Evolutionary conservation across 441 rosid genomes (phyloP), one percentile per base, ranked within the genome.

Genomic region (Biscutella laevigata): DNA sequence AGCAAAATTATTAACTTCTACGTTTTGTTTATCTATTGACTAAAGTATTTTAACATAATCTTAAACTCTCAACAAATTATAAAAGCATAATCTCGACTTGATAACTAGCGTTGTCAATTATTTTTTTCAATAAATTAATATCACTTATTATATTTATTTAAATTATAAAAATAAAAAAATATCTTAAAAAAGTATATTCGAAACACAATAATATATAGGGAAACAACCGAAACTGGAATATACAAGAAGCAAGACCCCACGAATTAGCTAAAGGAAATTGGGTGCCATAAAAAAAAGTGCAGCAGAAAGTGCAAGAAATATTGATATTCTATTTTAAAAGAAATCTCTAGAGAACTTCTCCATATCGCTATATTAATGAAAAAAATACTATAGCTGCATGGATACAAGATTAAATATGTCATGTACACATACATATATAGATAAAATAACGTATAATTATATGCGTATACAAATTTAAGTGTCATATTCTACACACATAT

Each of bases 301-400:
- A 62, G 67, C 66, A 34, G 40, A 53, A 35, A 53, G 54, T 62
- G 61, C 37, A 44, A 22, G 13, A 28, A 15, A 53, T 37, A 62
- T 45, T 29, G 9, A 45, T 62, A 62, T 16, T 45, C n/a, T n/a
- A n/a, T n/a, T n/a, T n/a, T n/a, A n/a, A n/a, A n/a, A n/a, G n/a
- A n/a, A n/a, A n/a, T n/a, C n/a, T n/a, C n/a, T n/a, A n/a, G n/a
- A n/a, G n/a, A 28, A 9, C 10, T 53, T 5, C 17, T 12, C 20
- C 30, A 27, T 20, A 15, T 52, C 16, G 25, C 30, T 33, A 50
- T 5, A n/a, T n/a, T n/a, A n/a, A n/a, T n/a, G n/a, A n/a, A n/a
- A n/a, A n/a, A n/a, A n/a, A n/a, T n/a, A n/a, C n/a, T n/a, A 25
- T 2, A 34, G 4, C 21, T 49, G 45, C 28, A 32, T 24, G 32